phyloP scores from a whole-genome alignment of 495 filamentous ascomycete genomes.

The Xylaria acuta region DNA sequence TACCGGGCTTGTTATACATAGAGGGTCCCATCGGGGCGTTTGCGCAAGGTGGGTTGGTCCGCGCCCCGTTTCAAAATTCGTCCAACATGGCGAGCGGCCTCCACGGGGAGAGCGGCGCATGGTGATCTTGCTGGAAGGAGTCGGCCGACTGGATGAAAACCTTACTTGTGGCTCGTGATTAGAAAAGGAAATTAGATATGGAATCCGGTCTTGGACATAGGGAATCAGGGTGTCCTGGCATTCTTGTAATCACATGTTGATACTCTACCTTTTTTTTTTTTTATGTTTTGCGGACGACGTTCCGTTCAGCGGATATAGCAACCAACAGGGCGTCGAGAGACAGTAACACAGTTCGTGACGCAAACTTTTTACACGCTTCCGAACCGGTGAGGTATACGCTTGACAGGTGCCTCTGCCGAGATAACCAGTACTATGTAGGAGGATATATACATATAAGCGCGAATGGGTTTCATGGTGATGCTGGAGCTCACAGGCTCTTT shows the following conservation, averaged over 20 bases:
- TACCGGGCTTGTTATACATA: neutral
- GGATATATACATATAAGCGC: neutral
- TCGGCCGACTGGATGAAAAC: neutral
- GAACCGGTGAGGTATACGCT: neutral
- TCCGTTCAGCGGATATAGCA: constrained; percentile 9
- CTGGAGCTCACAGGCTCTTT: neutral
- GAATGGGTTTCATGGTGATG: neutral
- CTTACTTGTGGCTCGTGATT: neutral
- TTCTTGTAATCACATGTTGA: neutral
- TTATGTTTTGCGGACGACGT: neutral
- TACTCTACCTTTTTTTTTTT: neutral
- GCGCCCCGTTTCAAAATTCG: neutral
- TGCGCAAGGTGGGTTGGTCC: neutral
- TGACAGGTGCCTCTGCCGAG: neutral
- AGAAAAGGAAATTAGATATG: constrained; percentile 12
- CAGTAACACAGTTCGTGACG: constrained; percentile 3
- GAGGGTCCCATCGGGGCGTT: constrained; percentile 5
- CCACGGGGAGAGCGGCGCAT: neutral
- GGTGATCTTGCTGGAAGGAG: neutral
- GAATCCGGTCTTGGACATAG: constrained; percentile 7
- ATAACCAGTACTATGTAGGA: neutral
- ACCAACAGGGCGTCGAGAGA: constrained; percentile 1
- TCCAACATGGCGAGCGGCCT: neutral
- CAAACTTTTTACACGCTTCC: neutral
- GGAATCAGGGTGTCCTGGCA: neutral